These are phyloP conservation scores for Nemania abortiva DNA, from an alignment of 2,329 filamentous ascomycete species.

Conservation along the genomic window DNA sequence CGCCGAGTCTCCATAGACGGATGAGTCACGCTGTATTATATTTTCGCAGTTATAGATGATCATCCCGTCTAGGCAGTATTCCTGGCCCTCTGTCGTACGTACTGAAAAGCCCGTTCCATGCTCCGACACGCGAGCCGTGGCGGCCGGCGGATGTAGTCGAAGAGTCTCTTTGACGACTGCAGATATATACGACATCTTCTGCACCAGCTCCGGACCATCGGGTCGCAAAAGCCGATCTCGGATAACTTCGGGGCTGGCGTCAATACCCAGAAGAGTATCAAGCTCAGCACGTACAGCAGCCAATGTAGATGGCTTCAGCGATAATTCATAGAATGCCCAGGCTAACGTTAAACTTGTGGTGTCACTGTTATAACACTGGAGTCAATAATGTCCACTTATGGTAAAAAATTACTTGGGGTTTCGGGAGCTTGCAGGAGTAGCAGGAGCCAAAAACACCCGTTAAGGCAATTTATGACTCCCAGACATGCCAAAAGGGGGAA, in stretches of 20 bases:
- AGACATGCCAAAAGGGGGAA: too few species aligned
- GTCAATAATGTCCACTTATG: too few species aligned
- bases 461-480: too few species aligned
- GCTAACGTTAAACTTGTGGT: constrained; percentile 55
- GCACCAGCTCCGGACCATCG: constrained; percentile 50
- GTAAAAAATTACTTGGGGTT: too few species aligned
- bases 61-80: constrained; percentile 49
- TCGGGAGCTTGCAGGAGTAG: too few species aligned
- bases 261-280: constrained; percentile 51
- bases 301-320: constrained; percentile 49
- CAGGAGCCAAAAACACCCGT: too few species aligned
- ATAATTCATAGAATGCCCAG: constrained; percentile 55
- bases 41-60: constrained; percentile 51
- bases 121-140: constrained; percentile 47
- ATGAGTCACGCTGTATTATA: constrained; percentile 53
- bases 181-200: constrained; percentile 52
- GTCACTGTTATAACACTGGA: too few species aligned
- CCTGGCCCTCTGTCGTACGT: constrained; percentile 18
- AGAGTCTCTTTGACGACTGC: constrained; percentile 57
- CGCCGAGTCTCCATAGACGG: constrained; percentile 53
- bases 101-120: constrained; percentile 49
- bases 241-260: constrained; percentile 22
- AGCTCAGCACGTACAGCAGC: constrained; percentile 52
- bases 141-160: constrained; percentile 53
- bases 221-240: constrained; percentile 40